phyloP scores from a whole-genome alignment of 2,329 filamentous ascomycete genomes.

The Dactylellina drechsleri region DNA sequence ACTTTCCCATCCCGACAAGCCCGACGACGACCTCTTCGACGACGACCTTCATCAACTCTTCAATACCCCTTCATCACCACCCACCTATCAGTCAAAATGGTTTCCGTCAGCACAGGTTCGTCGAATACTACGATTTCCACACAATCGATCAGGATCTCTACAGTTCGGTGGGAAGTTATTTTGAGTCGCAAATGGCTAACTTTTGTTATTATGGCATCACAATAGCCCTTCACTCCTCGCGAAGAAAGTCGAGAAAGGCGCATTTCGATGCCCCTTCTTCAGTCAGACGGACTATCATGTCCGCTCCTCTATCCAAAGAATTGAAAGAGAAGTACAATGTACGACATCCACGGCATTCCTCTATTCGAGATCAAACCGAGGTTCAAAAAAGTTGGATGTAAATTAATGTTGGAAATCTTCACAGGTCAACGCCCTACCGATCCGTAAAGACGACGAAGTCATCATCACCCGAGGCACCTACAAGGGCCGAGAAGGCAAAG shows the following conservation, averaged over 20 bases:
- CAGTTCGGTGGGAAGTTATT: not conserved
- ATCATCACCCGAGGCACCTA: conserved; percentile 88
- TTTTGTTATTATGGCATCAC: conserved; percentile 39
- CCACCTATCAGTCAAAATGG: conserved; percentile 40
- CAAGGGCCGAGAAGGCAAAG: conserved; percentile 99
- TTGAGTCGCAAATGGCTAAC: conserved; percentile 14
- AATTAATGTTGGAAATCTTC: not conserved
- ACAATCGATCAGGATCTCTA: conserved; percentile 2
- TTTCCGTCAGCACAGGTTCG: conserved; percentile 51
- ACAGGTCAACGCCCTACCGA: conserved; percentile 91
- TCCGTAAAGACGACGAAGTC: conserved; percentile 98
- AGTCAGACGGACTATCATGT: conserved; percentile 96
- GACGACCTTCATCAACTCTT: conserved; percentile 19
- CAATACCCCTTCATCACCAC: conserved; percentile 12
- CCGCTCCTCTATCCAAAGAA: conserved; percentile 94
- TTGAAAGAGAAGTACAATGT: conserved; percentile 99
- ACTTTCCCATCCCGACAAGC: conserved; percentile 55
- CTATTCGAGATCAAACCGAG: not conserved
- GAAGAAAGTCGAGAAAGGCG: conserved; percentile 98
- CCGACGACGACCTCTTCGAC: conserved; percentile 53
- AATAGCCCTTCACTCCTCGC: conserved; percentile 77
- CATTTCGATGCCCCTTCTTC: conserved; percentile 96
- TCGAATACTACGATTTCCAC: conserved; percentile 3
- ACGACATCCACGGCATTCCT: conserved; percentile 62
- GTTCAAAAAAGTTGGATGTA: conserved; percentile 10